phyloP scores from a whole-genome alignment of 2,329 filamentous ascomycete genomes.

The Botrytis fragariae region DNA sequence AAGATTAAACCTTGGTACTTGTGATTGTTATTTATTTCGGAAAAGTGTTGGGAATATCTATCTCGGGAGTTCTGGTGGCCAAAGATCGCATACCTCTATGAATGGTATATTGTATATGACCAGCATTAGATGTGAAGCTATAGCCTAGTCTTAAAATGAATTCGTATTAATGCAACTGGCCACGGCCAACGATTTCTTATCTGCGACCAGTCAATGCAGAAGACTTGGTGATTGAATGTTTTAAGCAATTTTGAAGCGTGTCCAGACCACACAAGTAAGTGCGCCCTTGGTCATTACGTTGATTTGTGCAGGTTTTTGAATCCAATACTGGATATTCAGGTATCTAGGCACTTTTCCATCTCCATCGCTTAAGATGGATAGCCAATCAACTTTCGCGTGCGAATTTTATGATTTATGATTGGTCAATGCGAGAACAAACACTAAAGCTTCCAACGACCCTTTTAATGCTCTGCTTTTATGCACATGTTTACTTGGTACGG shows the following conservation, averaged over 20 bases:
- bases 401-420: slow-evolving; percentile 25
- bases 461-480: slow-evolving; percentile 7
- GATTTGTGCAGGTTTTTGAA: not conserved
- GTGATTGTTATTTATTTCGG: not conserved
- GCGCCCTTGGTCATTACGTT: not conserved
- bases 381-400: slow-evolving; percentile 20
- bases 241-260: not conserved
- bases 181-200: not conserved
- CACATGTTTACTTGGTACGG: slow-evolving; percentile 6
- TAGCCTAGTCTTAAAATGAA: slow-evolving; percentile 11
- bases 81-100: slow-evolving; percentile 2
- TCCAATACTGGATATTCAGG: not conserved
- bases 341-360: not conserved
- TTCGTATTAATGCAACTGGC: slow-evolving; percentile 13
- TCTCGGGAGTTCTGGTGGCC: slow-evolving; percentile 18
- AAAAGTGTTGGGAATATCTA: slow-evolving; percentile 18
- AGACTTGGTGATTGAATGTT: not conserved
- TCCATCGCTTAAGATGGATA: slow-evolving; percentile 7
- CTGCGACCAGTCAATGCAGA: not conserved
- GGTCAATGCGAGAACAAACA: slow-evolving; percentile 12
- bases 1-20: slow-evolving; percentile 29
- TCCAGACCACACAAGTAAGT: not conserved
- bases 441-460: slow-evolving; percentile 9
- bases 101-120: slow-evolving; percentile 16
- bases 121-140: slow-evolving; percentile 10